Evolutionary conservation across 768 basidiomycete genomes (phyloP).

Genomic region (Hericium erinaceus): DNA sequence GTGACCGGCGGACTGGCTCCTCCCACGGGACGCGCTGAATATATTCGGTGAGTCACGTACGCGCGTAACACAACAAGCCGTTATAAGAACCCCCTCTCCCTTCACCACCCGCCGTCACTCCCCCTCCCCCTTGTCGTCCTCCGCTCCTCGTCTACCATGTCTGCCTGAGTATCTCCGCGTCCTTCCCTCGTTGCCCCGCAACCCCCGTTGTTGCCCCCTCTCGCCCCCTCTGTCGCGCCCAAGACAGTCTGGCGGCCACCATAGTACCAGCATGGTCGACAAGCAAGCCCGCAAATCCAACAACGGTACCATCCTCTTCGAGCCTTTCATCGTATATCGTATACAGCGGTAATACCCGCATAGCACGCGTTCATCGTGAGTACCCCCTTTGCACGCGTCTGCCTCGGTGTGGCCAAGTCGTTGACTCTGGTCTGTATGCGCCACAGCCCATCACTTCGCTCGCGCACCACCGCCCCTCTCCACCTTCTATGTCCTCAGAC

Average conservation of each 20-base stretch:
- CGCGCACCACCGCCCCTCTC: slow-evolving; percentile 11
- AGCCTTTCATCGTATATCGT: slow-evolving; percentile 81
- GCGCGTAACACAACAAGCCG: slow-evolving; percentile 8
- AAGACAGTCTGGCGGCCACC: slow-evolving; percentile 19
- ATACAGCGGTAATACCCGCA: slow-evolving; percentile 50
- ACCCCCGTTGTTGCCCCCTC: slow-evolving; percentile 9
- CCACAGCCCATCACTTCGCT: slow-evolving; percentile 10
- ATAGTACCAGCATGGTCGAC: slow-evolving; percentile 62
- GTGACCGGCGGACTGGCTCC: too few species aligned
- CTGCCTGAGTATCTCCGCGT: slow-evolving; percentile 22
- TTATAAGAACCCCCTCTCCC: slow-evolving; percentile 31
- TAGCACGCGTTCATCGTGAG: slow-evolving; percentile 1
- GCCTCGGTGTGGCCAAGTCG: not conserved
- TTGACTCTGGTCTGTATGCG: not conserved
- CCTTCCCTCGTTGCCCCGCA: slow-evolving; percentile 14
- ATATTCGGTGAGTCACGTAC: slow-evolving; percentile 6
- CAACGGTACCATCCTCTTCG: slow-evolving; percentile 82
- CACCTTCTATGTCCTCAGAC: slow-evolving; percentile 36
- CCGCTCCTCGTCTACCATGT: slow-evolving; percentile 25
- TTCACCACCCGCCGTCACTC: slow-evolving; percentile 7
- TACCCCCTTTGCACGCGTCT: not conserved
- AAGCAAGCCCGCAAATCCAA: slow-evolving; percentile 72
- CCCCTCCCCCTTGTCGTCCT: slow-evolving; percentile 9
- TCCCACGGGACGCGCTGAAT: too few species aligned
- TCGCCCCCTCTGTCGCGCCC: slow-evolving; percentile 11